Conservation (phyloP, 2,329 filamentous ascomycete species). For the Thelonectria blattea region DNA sequence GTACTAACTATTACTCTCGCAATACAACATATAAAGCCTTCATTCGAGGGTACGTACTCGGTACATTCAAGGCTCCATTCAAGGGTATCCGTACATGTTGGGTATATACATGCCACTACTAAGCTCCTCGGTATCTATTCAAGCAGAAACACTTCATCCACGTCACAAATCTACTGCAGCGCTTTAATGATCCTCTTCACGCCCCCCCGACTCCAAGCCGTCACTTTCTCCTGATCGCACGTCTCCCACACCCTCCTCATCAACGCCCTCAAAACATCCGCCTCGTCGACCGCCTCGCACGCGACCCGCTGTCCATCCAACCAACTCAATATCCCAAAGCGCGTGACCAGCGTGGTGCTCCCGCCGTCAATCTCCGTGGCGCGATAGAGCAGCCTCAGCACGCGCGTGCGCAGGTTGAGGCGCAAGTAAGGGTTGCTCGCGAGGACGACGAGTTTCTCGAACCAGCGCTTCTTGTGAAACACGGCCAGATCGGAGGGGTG, state of each 20-base stretch:
- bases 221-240: slow-evolving; percentile 70
- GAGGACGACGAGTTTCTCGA: slow-evolving; percentile 76
- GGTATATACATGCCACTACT: slow-evolving; percentile 27
- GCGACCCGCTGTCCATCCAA: slow-evolving; percentile 65
- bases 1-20: background rate
- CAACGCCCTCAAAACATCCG: slow-evolving; percentile 59
- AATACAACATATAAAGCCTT: background rate
- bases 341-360: slow-evolving; percentile 80
- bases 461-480: slow-evolving; percentile 67
- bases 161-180: background rate
- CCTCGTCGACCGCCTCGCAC: slow-evolving; percentile 50
- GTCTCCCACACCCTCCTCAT: slow-evolving; percentile 66
- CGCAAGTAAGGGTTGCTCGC: slow-evolving; percentile 71
- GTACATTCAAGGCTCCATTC: too few relatives aligned
- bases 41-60: too few relatives aligned
- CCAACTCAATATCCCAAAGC: slow-evolving; percentile 79
- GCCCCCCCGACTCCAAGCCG: slow-evolving; percentile 67
- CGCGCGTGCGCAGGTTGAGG: slow-evolving; percentile 63
- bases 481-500: slow-evolving; percentile 64
- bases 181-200: slow-evolving; percentile 40
- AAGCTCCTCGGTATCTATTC: slow-evolving; percentile 10
- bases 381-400: slow-evolving; percentile 68
- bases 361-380: slow-evolving; percentile 72
- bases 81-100: slow-evolving; percentile 11
- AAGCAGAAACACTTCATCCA: background rate